Conservation (phyloP, 1,139 yeast species). For the Geotrichum klebahnii region DNA sequence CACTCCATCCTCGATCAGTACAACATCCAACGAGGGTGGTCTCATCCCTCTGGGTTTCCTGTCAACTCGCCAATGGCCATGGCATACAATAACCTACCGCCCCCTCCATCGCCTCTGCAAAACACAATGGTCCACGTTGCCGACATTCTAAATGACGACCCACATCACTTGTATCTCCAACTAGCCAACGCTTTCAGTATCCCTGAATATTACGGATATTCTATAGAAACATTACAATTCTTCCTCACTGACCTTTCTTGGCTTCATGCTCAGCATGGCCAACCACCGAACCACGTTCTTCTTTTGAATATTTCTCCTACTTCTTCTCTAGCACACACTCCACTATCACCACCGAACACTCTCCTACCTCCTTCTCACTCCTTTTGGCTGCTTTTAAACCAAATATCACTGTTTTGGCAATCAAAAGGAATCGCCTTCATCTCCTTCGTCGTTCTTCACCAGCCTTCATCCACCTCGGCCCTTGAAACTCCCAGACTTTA, state of each 20-base stretch:
- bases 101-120: neutral
- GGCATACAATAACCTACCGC: neutral
- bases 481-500: constrained; percentile 8
- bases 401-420: constrained; percentile 13
- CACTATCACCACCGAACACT: neutral
- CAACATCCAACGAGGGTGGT: constrained; percentile 9
- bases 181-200: constrained; percentile 15
- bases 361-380: too few relatives aligned
- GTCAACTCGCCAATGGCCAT: neutral
- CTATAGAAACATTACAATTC: constrained; percentile 7
- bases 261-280: neutral
- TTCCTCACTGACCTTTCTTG: constrained; percentile 19
- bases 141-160: neutral
- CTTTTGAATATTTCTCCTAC: neutral
- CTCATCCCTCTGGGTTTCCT: constrained; percentile 4
- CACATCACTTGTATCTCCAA: constrained; percentile 8
- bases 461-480: neutral
- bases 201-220: constrained; percentile 22
- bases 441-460: constrained; percentile 9
- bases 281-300: constrained; percentile 11
- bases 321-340: neutral
- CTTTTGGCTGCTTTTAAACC: constrained; percentile 9
- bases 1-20: constrained; percentile 5
- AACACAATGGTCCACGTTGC: constrained; percentile 8
- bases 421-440: constrained; percentile 6